Conservation (phyloP, 345 rosid genomes). For the Citrus sp. region DNA sequence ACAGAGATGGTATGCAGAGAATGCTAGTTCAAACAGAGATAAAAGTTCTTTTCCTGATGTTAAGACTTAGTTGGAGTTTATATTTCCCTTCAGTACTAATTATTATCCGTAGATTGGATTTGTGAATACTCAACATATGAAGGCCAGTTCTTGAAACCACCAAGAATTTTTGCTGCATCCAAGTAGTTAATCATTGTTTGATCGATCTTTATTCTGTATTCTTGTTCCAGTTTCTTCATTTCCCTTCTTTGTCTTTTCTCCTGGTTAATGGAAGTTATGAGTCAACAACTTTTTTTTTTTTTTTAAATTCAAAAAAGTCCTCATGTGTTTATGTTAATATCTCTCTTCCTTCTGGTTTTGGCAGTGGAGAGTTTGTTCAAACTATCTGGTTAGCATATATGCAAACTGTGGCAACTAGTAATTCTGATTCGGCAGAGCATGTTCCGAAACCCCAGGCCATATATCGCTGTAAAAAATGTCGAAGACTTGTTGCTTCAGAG, state of each 20-base stretch:
- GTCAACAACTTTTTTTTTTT: not conserved
- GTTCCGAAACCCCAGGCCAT: conserved; percentile 44
- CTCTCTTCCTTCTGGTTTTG: not conserved
- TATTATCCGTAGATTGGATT: not conserved
- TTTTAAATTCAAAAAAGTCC: not conserved
- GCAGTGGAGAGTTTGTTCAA: conserved; percentile 4
- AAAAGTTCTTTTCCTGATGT: not conserved
- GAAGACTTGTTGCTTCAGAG: conserved; percentile 71
- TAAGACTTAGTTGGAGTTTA: not conserved
- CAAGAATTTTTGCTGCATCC: not conserved
- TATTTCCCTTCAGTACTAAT: not conserved
- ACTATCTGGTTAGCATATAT: not conserved
- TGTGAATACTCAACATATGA: not conserved
- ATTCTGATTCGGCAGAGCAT: conserved; percentile 21
- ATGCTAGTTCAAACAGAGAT: too few relatives aligned
- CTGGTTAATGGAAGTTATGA: not conserved
- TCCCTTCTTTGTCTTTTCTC: not conserved
- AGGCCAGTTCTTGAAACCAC: not conserved
- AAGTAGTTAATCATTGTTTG: not conserved
- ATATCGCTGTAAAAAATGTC: conserved; percentile 81
- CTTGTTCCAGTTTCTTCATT: not conserved
- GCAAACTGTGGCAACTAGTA: conserved; percentile 27
- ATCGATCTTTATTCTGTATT: not conserved
- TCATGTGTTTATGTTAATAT: not conserved
- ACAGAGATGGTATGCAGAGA: not conserved